Evolutionary conservation across 1,284 basidiomycete genomes (phyloP), one percentile per base, ranked within the genome.

Genomic region (Puccinia novopanici): DNA sequence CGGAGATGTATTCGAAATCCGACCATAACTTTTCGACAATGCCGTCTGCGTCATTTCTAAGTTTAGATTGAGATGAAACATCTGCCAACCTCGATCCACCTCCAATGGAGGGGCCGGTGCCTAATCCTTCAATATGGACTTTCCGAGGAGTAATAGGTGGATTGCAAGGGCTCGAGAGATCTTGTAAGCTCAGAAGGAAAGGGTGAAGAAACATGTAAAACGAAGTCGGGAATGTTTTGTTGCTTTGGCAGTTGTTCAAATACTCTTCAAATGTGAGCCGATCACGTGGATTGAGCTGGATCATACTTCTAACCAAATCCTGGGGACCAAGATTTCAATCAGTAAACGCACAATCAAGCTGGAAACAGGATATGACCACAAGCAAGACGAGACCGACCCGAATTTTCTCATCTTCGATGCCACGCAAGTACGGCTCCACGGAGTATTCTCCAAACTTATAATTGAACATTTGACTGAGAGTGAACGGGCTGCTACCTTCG

Each of bases 121-220:
- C 50, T 75, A 81, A 34, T 73, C 68, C 42, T 59, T 63, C 45
- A 70, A 24, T 22, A 42, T 55, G 40, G 24, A 9, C 34, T 68
- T 85, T 82, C 48, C 65, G 55, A 48, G 61, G 61, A 22, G 86
- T 84, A 8, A 86, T 84, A 24, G 85, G 82, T 4, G 85, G 84
- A 17, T 84, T 81, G 4, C 88, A 84, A 3, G 86, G 85, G 12
- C 86, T 84, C 45, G 87, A 83, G 17, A 91, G 88, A 82, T 93
- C 91, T 85, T 92, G 92, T 82, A 93, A 88, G 1, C 93, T 91
- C 0, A 91, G 89, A 68, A 93, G 89, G 83, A 97, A 98, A 82
- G 92, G 92, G 85, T 96, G 92, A 27, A 99, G 88, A 86, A 96
- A 98, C 5, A 93, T 92, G 86, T 97, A 97, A 85, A 99, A 98